Evolutionary conservation across 805 yeast species (phyloP).

Genomic region (Sugiyamaella smithiae): DNA sequence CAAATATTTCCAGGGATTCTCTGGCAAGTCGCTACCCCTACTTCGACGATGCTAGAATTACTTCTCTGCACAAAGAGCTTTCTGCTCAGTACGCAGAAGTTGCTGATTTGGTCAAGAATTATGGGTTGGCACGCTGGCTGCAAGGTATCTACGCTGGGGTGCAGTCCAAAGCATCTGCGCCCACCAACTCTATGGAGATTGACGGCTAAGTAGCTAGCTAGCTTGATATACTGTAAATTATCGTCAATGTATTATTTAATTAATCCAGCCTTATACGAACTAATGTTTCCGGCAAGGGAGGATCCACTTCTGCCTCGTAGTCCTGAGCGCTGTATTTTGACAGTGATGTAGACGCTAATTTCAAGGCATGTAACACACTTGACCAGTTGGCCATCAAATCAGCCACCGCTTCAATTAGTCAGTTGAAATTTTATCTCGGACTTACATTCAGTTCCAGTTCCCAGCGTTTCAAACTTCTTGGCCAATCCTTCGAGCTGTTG

Average conservation of each 20-base stretch:
- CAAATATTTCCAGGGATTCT: neutral
- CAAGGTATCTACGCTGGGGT: conserved; percentile 5
- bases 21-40: conserved; percentile 7
- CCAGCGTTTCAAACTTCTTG: conserved; percentile 46
- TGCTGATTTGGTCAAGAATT: conserved; percentile 5
- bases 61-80: conserved; percentile 7
- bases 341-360: conserved; percentile 50
- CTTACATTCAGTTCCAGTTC: conserved; percentile 52
- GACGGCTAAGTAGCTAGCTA: neutral
- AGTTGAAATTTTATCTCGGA: conserved; percentile 1
- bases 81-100: neutral
- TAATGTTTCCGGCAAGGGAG: conserved; percentile 31
- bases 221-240: neutral
- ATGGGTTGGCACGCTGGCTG: conserved; percentile 6
- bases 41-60: conserved; percentile 12
- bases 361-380: conserved; percentile 55
- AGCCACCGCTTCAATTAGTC: conserved; percentile 44
- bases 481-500: conserved; percentile 48
- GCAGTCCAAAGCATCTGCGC: neutral
- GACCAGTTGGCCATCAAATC: conserved; percentile 64
- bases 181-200: neutral
- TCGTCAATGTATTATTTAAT: neutral
- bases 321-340: conserved; percentile 45
- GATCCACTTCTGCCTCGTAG: conserved; percentile 35
- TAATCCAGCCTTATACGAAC: conserved; percentile 34